A percentile compares a stretch with the other conserved stretches of the same genome.
phyloP scores from a whole-genome alignment of 768 basidiomycete genomes.

The Agrocybe praecox region DNA sequence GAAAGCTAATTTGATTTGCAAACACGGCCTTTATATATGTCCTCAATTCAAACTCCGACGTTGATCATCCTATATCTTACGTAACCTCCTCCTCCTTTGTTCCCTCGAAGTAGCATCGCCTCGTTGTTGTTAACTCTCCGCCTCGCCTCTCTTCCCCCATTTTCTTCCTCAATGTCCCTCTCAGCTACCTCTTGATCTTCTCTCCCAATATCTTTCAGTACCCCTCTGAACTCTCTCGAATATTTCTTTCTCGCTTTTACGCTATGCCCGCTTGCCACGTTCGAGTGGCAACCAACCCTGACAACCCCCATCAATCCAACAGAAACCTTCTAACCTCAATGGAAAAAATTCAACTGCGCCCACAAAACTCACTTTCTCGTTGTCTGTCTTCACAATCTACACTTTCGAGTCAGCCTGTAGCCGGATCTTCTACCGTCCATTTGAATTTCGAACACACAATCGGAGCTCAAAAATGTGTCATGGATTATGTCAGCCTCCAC shows the following conservation, averaged over 20 bases:
- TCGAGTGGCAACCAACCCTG: conserved; percentile 22
- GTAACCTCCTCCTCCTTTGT: conserved; percentile 42
- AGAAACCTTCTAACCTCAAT: conserved; percentile 3
- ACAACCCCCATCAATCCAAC: conserved; percentile 23
- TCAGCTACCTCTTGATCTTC: background rate
- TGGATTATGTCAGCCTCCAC: background rate
- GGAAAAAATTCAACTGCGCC: conserved; percentile 5
- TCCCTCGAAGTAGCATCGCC: conserved; percentile 18
- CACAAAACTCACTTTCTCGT: background rate
- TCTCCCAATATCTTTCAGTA: background rate
- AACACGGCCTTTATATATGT: conserved; percentile 46
- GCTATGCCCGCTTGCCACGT: conserved; percentile 7
- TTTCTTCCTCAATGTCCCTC: background rate
- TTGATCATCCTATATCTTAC: conserved; percentile 41
- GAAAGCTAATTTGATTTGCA: conserved; percentile 26
- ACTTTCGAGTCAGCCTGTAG: background rate
- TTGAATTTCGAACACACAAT: background rate
- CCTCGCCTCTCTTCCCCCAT: background rate
- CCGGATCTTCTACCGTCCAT: background rate
- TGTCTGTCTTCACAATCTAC: background rate
- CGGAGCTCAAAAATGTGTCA: conserved; percentile 12
- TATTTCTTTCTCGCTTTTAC: background rate
- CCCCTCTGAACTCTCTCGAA: background rate
- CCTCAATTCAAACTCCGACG: conserved; percentile 46
- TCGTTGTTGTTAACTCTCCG: conserved; percentile 4